Base-by-base conservation (phyloP, 1,139 yeast genomes). In the Hemisphaericaspora xylofermentans region DNA sequence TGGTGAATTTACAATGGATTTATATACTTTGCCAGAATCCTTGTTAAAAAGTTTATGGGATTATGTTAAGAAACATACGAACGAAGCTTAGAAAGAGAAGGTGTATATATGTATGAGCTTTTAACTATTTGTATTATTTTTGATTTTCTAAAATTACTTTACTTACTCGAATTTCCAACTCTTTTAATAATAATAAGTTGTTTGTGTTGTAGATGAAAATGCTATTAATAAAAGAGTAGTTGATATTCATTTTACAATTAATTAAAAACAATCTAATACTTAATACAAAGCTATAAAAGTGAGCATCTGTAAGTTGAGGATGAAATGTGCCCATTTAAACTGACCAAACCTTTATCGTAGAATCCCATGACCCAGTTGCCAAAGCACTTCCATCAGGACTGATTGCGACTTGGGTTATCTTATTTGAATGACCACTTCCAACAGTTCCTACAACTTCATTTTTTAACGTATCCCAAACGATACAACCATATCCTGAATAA, bases 1-100 rank as follows among this genome's bases (percentile, higher is more conserved):
- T 56, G 98, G 98, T 38, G 98, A 93, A 68, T 93, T 93, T 63
- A 91, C 95, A 45, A 88, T 93, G 87, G 98, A 93, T 66, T 75
- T 93, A 55, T 91, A 82, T 63, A 91, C 98, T 33, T 74, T 93
- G 53, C 98, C 98, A 16, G 98, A 91, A 61, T 82, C 88, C 33
- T 74, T 93, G 60, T 78, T 93, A 63, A 88, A 86, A 67, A 87
- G 95, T 74, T 75, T 93, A 64, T 89, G 95, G 95, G 98, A 93
- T 53, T 91, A 87, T 61, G 95, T 88, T 36, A 83, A 82, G 64
- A 87, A 87, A 66, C 82, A 75, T 53, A 68, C 71, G 17, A 74
- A 71, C 41, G 76, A 64, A 50, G 60, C 56, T 36, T 66, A 49
- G 50, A 16, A 24, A 31, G 30, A 30, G 18, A 21, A n/a, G 43